Evolutionary conservation across 208 protist genomes (phyloP).

Genomic region (Acanthamoeba castellanii): DNA sequence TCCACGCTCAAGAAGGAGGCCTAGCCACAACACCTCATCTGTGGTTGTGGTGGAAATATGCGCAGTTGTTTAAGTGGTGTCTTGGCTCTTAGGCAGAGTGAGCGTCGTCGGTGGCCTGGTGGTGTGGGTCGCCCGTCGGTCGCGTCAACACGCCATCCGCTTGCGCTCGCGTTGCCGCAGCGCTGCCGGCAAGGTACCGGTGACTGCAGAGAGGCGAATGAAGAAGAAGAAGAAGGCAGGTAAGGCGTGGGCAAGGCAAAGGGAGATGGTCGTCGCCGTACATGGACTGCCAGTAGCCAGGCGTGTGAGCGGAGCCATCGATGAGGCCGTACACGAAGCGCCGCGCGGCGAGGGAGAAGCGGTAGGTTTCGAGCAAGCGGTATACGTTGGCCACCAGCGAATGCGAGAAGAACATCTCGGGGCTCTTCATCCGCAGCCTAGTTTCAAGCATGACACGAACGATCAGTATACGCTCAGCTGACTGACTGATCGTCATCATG

Average conservation of each 20-base stretch:
- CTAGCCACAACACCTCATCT: too few relatives aligned
- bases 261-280: neutral
- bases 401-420: slow-evolving; percentile 41
- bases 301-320: neutral
- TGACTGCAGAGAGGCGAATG: neutral
- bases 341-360: slow-evolving; percentile 10
- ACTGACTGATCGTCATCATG: neutral
- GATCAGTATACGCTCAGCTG: neutral
- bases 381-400: slow-evolving; percentile 50
- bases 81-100: too few relatives aligned
- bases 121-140: neutral
- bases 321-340: slow-evolving; percentile 58
- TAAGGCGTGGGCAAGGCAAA: neutral
- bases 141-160: neutral
- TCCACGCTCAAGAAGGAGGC: slow-evolving; percentile 8
- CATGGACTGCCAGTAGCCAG: neutral
- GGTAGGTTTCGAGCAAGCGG: slow-evolving; percentile 46
- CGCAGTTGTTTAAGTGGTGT: too few relatives aligned
- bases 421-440: neutral
- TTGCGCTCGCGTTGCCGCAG: neutral
- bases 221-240: neutral
- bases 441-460: too few relatives aligned
- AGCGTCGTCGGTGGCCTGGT: neutral
- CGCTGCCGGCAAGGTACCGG: neutral
- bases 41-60: too few relatives aligned